These are phyloP conservation scores for Fusarium armeniacum DNA, from an alignment of 2,329 filamentous ascomycete species.

Conservation along the genomic window DNA sequence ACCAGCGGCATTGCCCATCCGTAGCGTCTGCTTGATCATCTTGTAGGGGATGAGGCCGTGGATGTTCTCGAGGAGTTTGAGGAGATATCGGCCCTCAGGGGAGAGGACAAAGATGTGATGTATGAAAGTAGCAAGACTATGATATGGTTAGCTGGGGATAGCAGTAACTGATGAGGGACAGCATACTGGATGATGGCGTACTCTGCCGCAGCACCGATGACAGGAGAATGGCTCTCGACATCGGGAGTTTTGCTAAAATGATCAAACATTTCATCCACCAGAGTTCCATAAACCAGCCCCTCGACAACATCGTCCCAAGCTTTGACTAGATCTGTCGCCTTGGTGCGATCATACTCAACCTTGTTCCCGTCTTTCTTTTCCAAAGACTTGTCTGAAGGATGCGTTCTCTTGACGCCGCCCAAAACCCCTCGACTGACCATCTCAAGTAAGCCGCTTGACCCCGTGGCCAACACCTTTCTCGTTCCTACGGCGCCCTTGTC, in stretches of 20 bases:
- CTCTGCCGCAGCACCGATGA: slow-evolving; percentile 75
- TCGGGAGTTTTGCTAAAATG: slow-evolving; percentile 72
- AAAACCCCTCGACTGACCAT: slow-evolving; percentile 75
- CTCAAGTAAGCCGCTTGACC: slow-evolving; percentile 77
- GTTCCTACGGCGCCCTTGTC: slow-evolving; percentile 82
- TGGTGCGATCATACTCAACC: slow-evolving; percentile 68
- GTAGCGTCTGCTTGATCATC: slow-evolving; percentile 78
- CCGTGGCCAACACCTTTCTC: slow-evolving; percentile 81
- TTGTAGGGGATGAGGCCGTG: slow-evolving; percentile 80
- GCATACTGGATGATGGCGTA: slow-evolving; percentile 77
- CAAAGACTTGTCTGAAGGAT: slow-evolving; percentile 12
- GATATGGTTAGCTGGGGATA: slow-evolving; percentile 31
- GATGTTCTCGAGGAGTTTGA: slow-evolving; percentile 77
- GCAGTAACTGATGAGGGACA: not conserved
- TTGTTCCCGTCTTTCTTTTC: slow-evolving; percentile 6
- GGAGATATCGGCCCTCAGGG: slow-evolving; percentile 79
- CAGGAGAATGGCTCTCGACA: slow-evolving; percentile 73
- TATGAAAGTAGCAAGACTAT: slow-evolving; percentile 78
- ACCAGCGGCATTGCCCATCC: slow-evolving; percentile 82
- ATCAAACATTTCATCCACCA: slow-evolving; percentile 75
- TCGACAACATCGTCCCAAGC: slow-evolving; percentile 78
- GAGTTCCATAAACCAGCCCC: slow-evolving; percentile 75
- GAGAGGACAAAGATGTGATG: slow-evolving; percentile 81
- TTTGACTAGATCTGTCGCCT: slow-evolving; percentile 70
- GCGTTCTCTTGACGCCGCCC: slow-evolving; percentile 62